phyloP scores from a whole-genome alignment of 164 flowering plant species.

The Sedum album region DNA sequence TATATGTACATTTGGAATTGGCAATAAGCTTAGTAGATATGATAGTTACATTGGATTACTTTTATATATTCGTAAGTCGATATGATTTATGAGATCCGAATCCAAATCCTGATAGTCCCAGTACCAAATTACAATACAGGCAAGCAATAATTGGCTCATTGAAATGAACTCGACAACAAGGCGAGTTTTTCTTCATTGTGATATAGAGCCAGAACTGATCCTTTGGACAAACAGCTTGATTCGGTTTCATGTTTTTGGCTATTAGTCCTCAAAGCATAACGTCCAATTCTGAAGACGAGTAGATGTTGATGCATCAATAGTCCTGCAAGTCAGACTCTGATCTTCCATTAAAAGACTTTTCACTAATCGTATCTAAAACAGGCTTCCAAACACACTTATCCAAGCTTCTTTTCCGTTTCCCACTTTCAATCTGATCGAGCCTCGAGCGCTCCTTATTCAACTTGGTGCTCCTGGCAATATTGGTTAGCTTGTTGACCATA shows the following conservation, averaged over 20 bases:
- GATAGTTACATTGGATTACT: no score
- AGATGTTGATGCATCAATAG: background rate
- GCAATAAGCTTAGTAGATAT: no score
- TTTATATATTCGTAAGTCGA: no score
- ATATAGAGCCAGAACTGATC: no score
- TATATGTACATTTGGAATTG: no score
- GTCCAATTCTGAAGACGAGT: background rate
- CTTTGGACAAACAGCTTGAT: no score
- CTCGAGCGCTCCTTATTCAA: background rate
- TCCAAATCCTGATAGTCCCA: no score
- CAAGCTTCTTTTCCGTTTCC: background rate
- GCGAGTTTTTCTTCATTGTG: no score
- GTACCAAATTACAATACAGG: no score
- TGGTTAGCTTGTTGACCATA: constrained; percentile 18
- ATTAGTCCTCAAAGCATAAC: background rate
- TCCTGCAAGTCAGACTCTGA: constrained; percentile 29
- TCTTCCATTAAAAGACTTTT: constrained; percentile 29
- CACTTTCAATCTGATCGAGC: background rate
- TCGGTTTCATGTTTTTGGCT: background rate
- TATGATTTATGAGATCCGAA: no score
- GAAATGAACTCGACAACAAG: no score
- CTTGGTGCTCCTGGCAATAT: constrained; percentile 16
- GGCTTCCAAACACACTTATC: constrained; percentile 37
- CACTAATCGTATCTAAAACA: constrained; percentile 35
- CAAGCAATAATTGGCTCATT: no score